Conservation (phyloP, 768 basidiomycete genomes). For the Suillus alpinus region DNA sequence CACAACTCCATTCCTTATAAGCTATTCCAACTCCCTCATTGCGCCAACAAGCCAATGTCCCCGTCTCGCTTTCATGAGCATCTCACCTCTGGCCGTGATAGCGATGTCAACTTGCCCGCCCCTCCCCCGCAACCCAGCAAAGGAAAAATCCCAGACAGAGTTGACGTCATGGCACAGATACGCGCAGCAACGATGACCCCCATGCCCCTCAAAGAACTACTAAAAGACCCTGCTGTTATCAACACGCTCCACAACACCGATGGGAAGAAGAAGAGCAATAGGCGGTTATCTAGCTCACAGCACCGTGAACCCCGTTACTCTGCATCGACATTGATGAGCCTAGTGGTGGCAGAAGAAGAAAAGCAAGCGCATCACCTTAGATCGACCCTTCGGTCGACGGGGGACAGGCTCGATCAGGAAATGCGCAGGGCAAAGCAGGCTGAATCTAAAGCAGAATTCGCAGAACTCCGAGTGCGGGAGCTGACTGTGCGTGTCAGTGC, state of each 20-base stretch:
- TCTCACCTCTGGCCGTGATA: constrained; percentile 18
- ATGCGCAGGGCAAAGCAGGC: constrained; percentile 52
- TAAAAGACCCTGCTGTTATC: constrained; percentile 42
- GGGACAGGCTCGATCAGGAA: constrained; percentile 56
- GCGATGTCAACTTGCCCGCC: constrained; percentile 8
- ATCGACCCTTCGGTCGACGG: constrained; percentile 46
- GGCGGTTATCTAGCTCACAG: constrained; percentile 36
- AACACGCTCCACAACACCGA: constrained; percentile 31
- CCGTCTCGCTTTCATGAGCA: constrained; percentile 31
- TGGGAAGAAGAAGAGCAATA: constrained; percentile 26
- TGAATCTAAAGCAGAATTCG: constrained; percentile 46
- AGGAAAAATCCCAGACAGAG: constrained; percentile 8
- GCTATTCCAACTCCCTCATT: constrained; percentile 9
- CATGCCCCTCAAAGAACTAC: constrained; percentile 41
- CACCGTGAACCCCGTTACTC: constrained; percentile 36
- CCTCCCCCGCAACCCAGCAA: constrained; percentile 10
- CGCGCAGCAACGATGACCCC: constrained; percentile 45
- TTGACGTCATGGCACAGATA: constrained; percentile 38
- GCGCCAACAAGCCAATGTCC: constrained; percentile 18
- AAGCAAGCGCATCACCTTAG: constrained; percentile 55
- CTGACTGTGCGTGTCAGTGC: constrained; percentile 33
- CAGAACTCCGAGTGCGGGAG: constrained; percentile 48
- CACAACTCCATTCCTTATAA: constrained; percentile 3
- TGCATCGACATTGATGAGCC: constrained; percentile 35
- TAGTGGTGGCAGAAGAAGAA: constrained; percentile 54